These are phyloP conservation scores for Ogataea zsoltii DNA, from an alignment of 805 yeast genomes.

Conservation along the genomic window DNA sequence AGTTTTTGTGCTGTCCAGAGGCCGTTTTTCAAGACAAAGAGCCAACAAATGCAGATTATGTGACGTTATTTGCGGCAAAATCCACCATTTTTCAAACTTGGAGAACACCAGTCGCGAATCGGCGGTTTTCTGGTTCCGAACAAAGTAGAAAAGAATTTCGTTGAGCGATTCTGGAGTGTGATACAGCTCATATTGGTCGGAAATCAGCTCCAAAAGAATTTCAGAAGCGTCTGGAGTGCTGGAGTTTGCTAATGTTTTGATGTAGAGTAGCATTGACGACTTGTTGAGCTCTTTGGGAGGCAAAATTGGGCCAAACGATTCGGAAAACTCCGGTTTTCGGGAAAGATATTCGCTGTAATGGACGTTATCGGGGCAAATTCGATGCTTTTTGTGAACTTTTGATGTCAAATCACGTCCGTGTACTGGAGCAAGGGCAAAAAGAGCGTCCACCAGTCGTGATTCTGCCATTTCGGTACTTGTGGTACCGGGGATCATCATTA, in stretches of 20 bases:
- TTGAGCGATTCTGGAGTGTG: constrained; percentile 10
- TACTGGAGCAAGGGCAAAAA: too few species aligned
- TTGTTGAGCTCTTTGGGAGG: too few species aligned
- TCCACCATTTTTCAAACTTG: neutral
- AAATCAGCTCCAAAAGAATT: neutral
- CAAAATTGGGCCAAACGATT: too few species aligned
- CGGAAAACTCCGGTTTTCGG: too few species aligned
- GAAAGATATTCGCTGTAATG: too few species aligned
- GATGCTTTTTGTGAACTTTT: too few species aligned
- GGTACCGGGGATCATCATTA: neutral
- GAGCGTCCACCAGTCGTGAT: too few species aligned
- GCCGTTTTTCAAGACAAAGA: neutral
- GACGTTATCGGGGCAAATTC: too few species aligned
- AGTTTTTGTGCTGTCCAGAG: neutral
- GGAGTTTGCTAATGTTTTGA: neutral
- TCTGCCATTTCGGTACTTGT: too few species aligned
- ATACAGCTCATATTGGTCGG: constrained; percentile 3
- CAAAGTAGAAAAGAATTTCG: constrained; percentile 11
- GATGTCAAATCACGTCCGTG: too few species aligned
- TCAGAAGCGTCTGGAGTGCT: neutral
- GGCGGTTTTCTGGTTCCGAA: constrained; percentile 1
- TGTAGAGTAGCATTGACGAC: neutral
- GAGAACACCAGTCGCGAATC: neutral
- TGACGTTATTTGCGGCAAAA: neutral
- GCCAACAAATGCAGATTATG: neutral